Evolutionary conservation across 352 stramenopile species (phyloP).

Genomic region (Pythium vanterpoolii): DNA sequence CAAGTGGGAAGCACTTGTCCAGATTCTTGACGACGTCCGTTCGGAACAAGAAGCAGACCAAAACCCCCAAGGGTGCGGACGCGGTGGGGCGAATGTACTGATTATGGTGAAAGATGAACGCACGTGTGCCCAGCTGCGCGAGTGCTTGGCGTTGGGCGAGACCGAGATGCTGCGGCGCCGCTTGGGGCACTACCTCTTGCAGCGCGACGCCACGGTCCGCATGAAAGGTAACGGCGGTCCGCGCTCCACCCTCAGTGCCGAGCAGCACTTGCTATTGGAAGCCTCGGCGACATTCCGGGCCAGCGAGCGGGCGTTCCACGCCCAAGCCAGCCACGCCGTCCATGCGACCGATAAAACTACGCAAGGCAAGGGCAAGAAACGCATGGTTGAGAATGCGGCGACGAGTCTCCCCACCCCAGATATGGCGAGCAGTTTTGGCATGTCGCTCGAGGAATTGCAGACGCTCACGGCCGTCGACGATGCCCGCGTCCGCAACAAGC

Average conservation of each 20-base stretch:
- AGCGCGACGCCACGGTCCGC: constrained; percentile 54
- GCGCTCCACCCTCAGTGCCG: constrained; percentile 37
- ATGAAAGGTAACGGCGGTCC: constrained; percentile 54
- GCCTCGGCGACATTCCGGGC: constrained; percentile 39
- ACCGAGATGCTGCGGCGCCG: constrained; percentile 78
- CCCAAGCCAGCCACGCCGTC: background rate
- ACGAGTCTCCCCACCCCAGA: constrained; percentile 29
- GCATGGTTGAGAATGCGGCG: background rate
- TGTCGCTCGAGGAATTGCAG: constrained; percentile 69
- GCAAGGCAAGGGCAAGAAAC: constrained; percentile 28
- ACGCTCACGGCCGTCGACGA: constrained; percentile 30
- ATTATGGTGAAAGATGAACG: constrained; percentile 90
- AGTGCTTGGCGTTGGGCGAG: constrained; percentile 78
- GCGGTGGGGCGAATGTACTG: constrained; percentile 54
- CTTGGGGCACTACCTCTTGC: constrained; percentile 79
- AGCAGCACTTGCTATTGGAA: constrained; percentile 66
- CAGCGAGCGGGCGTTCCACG: constrained; percentile 41
- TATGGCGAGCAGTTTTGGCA: constrained; percentile 66
- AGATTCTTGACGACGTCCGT: constrained; percentile 92
- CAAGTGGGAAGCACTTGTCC: constrained; percentile 92
- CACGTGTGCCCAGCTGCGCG: constrained; percentile 78
- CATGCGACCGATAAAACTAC: background rate
- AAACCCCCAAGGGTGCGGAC: constrained; percentile 14
- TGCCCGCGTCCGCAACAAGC: constrained; percentile 16
- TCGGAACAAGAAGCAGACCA: constrained; percentile 22